Percentiles rank a stretch among this genome's conserved stretches.
Conservation (phyloP, 352 stramenopile genomes). For the Peronospora farinosa region DNA sequence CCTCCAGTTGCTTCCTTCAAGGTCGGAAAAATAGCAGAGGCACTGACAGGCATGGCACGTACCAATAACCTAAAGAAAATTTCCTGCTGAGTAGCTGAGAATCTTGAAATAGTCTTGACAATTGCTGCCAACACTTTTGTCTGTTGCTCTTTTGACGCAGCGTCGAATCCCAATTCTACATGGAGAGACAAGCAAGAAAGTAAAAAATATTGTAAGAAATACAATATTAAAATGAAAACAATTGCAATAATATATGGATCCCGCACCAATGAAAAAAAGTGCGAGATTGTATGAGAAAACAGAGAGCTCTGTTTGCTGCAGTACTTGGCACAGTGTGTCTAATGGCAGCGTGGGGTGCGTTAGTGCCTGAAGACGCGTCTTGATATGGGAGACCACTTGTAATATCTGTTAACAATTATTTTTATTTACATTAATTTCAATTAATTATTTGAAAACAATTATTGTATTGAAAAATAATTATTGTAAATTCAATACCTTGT, state of each 20-base stretch:
- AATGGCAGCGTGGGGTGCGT: constrained; percentile 43
- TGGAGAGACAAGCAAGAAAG: not conserved
- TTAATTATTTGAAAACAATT: not conserved
- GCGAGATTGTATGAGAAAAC: constrained; percentile 64
- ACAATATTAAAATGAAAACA: not conserved
- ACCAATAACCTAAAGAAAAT: constrained; percentile 60
- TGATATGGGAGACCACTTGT: constrained; percentile 65
- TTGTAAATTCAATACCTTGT: constrained; percentile 42
- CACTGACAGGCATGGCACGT: constrained; percentile 36
- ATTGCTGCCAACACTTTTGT: constrained; percentile 32
- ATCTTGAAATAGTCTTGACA: constrained; percentile 25
- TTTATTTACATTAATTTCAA: not conserved
- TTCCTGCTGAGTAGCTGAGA: constrained; percentile 45
- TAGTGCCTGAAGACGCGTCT: constrained; percentile 62
- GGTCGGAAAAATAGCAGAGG: constrained; percentile 15
- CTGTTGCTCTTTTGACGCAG: constrained; percentile 39
- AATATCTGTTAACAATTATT: constrained; percentile 39
- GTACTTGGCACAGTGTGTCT: constrained; percentile 35
- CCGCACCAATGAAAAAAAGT: constrained; percentile 66
- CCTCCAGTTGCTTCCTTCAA: not conserved
- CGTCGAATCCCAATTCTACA: constrained; percentile 61
- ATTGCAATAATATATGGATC: not conserved
- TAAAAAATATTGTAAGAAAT: not conserved
- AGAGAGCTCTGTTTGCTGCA: constrained; percentile 35
- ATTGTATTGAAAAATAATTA: not conserved